Percentiles rank a stretch among this genome's conserved stretches.
phyloP scores from a whole-genome alignment of 2,329 filamentous ascomycete genomes.

The Botrytis tulipae region DNA sequence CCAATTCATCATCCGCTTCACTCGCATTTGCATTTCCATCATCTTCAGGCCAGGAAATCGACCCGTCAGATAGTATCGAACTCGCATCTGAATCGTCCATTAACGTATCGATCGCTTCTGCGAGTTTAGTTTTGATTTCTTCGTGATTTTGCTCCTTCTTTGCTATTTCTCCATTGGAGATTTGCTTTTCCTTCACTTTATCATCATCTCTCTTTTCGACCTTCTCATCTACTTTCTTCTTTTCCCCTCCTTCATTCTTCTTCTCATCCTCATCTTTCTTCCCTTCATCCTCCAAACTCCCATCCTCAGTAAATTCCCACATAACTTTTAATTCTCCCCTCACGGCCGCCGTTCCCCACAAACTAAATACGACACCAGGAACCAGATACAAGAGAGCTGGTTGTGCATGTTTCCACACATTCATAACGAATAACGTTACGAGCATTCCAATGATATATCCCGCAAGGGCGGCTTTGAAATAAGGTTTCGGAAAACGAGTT shows the following conservation, averaged over 20 bases:
- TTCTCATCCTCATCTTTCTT: slow-evolving; percentile 23
- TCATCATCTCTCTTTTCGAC: slow-evolving; percentile 25
- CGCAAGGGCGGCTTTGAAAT: slow-evolving; percentile 73
- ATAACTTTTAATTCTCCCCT: slow-evolving; percentile 68
- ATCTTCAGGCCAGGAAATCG: slow-evolving; percentile 5
- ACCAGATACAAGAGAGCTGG: slow-evolving; percentile 92
- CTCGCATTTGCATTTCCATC: background rate
- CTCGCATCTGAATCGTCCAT: background rate
- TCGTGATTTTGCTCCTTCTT: slow-evolving; percentile 16
- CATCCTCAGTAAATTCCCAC: slow-evolving; percentile 80
- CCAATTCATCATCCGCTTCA: slow-evolving; percentile 5
- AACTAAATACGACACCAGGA: slow-evolving; percentile 71
- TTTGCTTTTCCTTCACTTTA: slow-evolving; percentile 15
- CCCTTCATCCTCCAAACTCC: slow-evolving; percentile 47
- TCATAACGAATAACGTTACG: slow-evolving; percentile 71
- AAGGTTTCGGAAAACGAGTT: slow-evolving; percentile 70
- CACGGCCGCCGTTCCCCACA: slow-evolving; percentile 71
- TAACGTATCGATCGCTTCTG: background rate
- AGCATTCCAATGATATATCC: slow-evolving; percentile 81
- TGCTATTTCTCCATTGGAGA: slow-evolving; percentile 1
- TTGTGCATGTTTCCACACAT: slow-evolving; percentile 77
- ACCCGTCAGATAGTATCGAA: slow-evolving; percentile 1
- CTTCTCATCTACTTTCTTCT: slow-evolving; percentile 21
- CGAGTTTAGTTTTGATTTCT: slow-evolving; percentile 19
- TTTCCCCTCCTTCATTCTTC: background rate